phyloP scores from a whole-genome alignment of 352 stramenopile species.

The Pythium oligandrum region DNA sequence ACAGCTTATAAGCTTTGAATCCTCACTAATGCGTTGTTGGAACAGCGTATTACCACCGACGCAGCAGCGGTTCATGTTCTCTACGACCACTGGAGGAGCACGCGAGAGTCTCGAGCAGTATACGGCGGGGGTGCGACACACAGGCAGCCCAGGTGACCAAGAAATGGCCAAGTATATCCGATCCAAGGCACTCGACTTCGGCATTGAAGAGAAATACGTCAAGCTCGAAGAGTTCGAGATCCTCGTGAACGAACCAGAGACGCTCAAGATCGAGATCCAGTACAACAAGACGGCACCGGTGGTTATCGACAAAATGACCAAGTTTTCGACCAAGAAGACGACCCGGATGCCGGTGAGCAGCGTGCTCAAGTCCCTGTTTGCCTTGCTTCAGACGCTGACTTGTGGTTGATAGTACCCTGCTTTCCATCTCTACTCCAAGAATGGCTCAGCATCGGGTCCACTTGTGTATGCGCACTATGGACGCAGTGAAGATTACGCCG shows the following conservation, averaged over 20 bases:
- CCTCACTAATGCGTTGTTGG: background rate
- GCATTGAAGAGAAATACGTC: conserved; percentile 66
- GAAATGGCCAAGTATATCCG: conserved; percentile 80
- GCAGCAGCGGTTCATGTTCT: conserved; percentile 74
- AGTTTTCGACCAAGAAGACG: conserved; percentile 29
- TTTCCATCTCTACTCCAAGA: conserved; percentile 83
- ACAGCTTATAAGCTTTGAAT: background rate
- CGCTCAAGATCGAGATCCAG: conserved; percentile 42
- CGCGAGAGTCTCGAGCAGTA: conserved; percentile 74
- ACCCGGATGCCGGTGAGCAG: conserved; percentile 21
- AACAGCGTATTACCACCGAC: conserved; percentile 59
- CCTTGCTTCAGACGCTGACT: conserved; percentile 2
- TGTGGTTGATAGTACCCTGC: conserved; percentile 29
- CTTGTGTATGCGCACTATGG: conserved; percentile 81
- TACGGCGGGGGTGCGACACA: conserved; percentile 49
- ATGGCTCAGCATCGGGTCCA: conserved; percentile 46
- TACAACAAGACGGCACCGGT: background rate
- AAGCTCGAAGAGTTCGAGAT: conserved; percentile 85
- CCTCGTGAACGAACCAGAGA: conserved; percentile 65
- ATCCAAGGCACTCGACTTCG: conserved; percentile 63
- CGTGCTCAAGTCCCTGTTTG: too few relatives aligned
- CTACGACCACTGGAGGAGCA: conserved; percentile 55
- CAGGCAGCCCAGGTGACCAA: conserved; percentile 50
- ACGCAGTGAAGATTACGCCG: conserved; percentile 56
- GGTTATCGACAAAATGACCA: conserved; percentile 27